Percentiles rank a stretch among this genome's conserved stretches.
Conservation (phyloP, 495 filamentous ascomycete species). For the Aspergillus mulundensis region DNA sequence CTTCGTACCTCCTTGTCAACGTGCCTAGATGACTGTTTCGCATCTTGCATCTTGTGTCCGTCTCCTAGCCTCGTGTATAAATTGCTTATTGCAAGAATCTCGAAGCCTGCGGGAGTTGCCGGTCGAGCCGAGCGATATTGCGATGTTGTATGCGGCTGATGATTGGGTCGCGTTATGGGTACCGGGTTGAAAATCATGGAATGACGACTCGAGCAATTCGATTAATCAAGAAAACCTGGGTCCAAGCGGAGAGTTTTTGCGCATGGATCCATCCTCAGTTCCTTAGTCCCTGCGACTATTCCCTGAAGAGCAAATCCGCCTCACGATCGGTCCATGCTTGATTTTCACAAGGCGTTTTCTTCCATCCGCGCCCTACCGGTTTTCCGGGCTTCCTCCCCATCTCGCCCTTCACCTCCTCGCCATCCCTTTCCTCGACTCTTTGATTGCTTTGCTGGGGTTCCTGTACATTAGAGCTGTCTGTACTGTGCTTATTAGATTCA, state of each 20-base stretch:
- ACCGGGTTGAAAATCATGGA: neutral
- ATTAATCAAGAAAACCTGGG: neutral
- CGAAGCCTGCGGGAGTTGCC: constrained; percentile 9
- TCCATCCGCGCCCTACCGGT: constrained; percentile 13
- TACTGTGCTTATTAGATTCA: neutral
- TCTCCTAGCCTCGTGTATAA: no score
- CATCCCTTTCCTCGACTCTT: neutral
- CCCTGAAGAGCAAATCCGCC: constrained; percentile 8
- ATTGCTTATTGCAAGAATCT: no score
- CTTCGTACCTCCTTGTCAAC: no score
- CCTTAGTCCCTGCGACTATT: constrained; percentile 8
- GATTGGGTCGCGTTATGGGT: neutral
- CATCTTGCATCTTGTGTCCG: neutral
- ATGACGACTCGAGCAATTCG: neutral
- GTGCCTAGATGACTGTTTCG: no score
- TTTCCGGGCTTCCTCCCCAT: constrained; percentile 1
- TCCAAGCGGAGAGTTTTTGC: constrained; percentile 4
- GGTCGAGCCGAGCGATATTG: constrained; percentile 7
- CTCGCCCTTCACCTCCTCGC: constrained; percentile 9
- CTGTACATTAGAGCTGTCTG: neutral
- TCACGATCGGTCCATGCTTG: neutral
- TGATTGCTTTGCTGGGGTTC: neutral
- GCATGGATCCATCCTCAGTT: neutral
- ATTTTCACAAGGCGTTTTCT: constrained; percentile 4
- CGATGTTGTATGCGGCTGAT: constrained; percentile 13